Base-by-base conservation (phyloP, 2,329 filamentous ascomycete species). In the Aspergillus latus region DNA sequence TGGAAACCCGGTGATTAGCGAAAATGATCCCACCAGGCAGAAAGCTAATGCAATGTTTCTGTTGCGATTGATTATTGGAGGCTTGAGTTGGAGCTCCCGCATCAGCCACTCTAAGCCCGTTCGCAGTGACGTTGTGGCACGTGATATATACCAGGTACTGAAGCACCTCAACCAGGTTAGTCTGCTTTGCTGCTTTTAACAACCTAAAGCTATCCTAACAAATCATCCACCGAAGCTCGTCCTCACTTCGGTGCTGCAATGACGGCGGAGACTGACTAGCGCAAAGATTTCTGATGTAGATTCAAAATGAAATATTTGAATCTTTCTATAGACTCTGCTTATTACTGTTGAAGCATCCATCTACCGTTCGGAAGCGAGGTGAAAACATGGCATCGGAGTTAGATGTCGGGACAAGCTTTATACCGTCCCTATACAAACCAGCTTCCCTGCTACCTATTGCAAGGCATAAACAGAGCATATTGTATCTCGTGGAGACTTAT, bases 351-450 rank as follows among this genome's bases (percentile, higher is more conserved):
- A 30, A 49, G 40, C n/a, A 28, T 54, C 28, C 36, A 64, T 16
- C 30, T 30, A 47, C 55, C 50, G 8, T 34, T 40, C 39, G 58
- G 30, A 36, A 39, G 11, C 13, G 21, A 21, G 21, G 21, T 21
- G 13, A 37, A 46, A 47, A 60, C 61, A 79, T 78, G 76, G 71
- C 72, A 57, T 71, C 71, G 13, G 77, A 79, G 39, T 66, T 72
- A 53, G 78, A 79, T 46, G 62, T 78, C 11, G 74, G 75, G 3
- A 69, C 75, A 7, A 68, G 74, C 13, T 81, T 85, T 62, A 93
- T 97, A 58, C 88, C 91, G 21, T 86, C 90, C 16, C 80, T 97
- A 13, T 89, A 97, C 74, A 96, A 94, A 69, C 92, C 93, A 0
- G 78, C 91, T 3, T 82, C 88, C 6, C 78, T 97, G 2, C 81